A percentile compares a stretch with the other conserved stretches of the same genome.
phyloP scores from a whole-genome alignment of 2,329 filamentous ascomycete species.

The Hymenoscyphus scutula region DNA sequence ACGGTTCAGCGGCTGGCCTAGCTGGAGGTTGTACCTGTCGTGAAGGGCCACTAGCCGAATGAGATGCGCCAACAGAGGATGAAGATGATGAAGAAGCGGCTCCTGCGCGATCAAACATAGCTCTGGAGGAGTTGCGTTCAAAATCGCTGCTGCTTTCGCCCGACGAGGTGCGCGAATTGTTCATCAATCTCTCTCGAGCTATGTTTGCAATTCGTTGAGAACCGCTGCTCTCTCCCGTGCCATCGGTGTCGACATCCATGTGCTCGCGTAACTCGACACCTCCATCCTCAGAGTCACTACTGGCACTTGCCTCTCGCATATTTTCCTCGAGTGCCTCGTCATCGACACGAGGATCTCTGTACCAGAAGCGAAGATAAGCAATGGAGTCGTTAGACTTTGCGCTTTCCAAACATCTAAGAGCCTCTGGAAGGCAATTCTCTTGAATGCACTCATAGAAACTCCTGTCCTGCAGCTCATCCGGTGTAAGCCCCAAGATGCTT shows the following conservation, averaged over 20 bases:
- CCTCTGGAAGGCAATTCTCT: slow-evolving; percentile 72
- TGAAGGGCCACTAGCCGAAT: slow-evolving; percentile 11
- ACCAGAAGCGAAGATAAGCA: slow-evolving; percentile 84
- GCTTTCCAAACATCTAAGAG: slow-evolving; percentile 75
- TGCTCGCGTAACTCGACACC: slow-evolving; percentile 40
- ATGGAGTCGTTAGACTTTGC: slow-evolving; percentile 91
- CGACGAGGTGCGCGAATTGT: slow-evolving; percentile 41
- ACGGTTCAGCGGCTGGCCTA: slow-evolving; percentile 39
- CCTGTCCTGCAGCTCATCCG: slow-evolving; percentile 67
- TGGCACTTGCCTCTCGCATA: slow-evolving; percentile 41
- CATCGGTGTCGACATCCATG: slow-evolving; percentile 41
- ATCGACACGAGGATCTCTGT: slow-evolving; percentile 66
- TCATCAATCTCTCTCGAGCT: slow-evolving; percentile 11
- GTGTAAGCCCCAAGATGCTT: slow-evolving; percentile 70
- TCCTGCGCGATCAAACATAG: slow-evolving; percentile 43
- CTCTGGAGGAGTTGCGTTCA: slow-evolving; percentile 39
- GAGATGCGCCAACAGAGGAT: slow-evolving; percentile 25
- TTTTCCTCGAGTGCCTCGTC: slow-evolving; percentile 47
- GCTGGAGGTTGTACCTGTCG: slow-evolving; percentile 2
- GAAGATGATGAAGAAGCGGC: slow-evolving; percentile 29
- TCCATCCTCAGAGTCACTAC: slow-evolving; percentile 45
- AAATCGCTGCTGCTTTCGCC: slow-evolving; percentile 45
- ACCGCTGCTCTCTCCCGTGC: slow-evolving; percentile 10
- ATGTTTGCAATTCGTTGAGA: slow-evolving; percentile 9
- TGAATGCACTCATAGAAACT: slow-evolving; percentile 89